Evolutionary conservation across 1,139 yeast genomes (phyloP).

Genomic region (Magnusiomyces ingens): DNA sequence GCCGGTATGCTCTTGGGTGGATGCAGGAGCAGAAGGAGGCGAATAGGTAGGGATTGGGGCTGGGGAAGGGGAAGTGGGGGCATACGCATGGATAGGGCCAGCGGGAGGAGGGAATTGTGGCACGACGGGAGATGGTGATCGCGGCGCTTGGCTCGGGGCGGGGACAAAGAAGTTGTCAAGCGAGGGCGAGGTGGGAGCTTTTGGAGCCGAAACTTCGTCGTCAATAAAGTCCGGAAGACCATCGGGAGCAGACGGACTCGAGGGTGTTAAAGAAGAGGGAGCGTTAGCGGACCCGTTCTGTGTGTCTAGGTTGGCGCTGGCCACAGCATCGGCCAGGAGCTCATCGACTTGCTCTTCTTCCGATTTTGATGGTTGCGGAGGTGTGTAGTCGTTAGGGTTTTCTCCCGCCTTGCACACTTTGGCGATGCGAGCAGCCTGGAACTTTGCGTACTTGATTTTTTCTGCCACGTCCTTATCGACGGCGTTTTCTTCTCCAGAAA

Average conservation of each 20-base stretch:
- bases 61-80: conserved; percentile 5
- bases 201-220: not conserved
- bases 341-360: conserved; percentile 11
- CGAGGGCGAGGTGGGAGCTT: too few relatives aligned
- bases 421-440: conserved; percentile 50
- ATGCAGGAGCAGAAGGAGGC: conserved; percentile 14
- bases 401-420: conserved; percentile 40
- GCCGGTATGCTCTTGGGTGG: conserved; percentile 7
- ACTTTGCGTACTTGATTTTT: conserved; percentile 50
- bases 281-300: not conserved
- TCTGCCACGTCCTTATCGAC: conserved; percentile 29
- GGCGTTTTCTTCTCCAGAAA: conserved; percentile 26
- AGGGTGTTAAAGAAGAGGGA: not conserved
- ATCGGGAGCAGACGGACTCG: conserved; percentile 1
- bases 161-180: conserved; percentile 6
- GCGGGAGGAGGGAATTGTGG: conserved; percentile 6
- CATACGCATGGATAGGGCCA: conserved; percentile 15
- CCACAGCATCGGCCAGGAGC: conserved; percentile 9
- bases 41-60: conserved; percentile 15
- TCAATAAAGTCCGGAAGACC: not conserved
- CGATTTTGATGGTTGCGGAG: conserved; percentile 19
- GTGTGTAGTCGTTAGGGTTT: conserved; percentile 43
- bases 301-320: not conserved
- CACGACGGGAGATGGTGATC: not conserved
- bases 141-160: conserved; percentile 8